Evolutionary conservation across 768 basidiomycete species (phyloP).

Genomic region (Floccularia luteovirens): DNA sequence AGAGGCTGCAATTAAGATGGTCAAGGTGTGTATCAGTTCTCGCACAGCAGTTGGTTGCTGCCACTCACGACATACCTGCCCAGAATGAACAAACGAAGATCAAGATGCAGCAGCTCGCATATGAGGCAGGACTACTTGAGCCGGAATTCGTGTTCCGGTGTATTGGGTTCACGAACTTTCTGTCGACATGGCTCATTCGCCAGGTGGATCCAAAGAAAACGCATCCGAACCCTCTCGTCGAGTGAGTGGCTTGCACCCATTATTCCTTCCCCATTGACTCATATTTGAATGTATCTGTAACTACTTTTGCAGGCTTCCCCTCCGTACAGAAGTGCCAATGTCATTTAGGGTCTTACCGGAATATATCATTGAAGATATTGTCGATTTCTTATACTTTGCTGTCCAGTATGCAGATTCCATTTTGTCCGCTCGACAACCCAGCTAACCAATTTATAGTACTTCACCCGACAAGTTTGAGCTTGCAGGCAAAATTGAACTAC

Average conservation of each 20-base stretch:
- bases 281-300: not conserved
- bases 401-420: constrained; percentile 49
- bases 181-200: constrained; percentile 91
- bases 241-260: constrained; percentile 37
- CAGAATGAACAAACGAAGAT: constrained; percentile 67
- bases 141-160: constrained; percentile 76
- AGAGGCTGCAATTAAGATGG: constrained; percentile 67
- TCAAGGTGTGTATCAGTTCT: constrained; percentile 45
- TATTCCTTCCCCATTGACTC: not conserved
- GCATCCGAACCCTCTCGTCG: constrained; percentile 63
- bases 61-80: not conserved
- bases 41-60: not conserved
- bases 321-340: constrained; percentile 80
- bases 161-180: constrained; percentile 80
- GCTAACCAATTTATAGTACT: constrained; percentile 25
- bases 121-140: constrained; percentile 80
- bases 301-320: constrained; percentile 54
- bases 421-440: not conserved
- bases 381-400: constrained; percentile 81
- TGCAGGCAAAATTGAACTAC: constrained; percentile 77
- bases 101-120: constrained; percentile 69
- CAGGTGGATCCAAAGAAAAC: constrained; percentile 74
- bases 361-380: constrained; percentile 89
- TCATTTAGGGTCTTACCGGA: constrained; percentile 87
- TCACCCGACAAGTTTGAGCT: constrained; percentile 78